A percentile compares a stretch with the other conserved stretches of the same genome.
Conservation (phyloP, 2,329 filamentous ascomycete species). For the Penicillium frequentans region DNA sequence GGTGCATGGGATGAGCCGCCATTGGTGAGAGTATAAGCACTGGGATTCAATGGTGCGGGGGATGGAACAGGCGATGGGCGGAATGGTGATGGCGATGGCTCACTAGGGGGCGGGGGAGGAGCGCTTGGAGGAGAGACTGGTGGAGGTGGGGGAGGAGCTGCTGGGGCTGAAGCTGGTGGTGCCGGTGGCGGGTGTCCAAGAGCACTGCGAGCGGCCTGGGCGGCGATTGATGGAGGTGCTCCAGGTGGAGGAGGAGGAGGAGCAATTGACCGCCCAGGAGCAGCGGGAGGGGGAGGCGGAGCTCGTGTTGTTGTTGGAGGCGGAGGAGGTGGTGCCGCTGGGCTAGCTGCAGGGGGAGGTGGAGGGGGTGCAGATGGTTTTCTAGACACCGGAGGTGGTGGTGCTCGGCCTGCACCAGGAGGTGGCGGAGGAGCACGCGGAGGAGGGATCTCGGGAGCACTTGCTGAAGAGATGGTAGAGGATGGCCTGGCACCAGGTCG, state of each 20-base stretch:
- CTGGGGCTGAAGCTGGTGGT: slow-evolving; percentile 33
- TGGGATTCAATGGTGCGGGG: slow-evolving; percentile 70
- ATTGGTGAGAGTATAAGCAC: slow-evolving; percentile 72
- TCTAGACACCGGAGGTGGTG: slow-evolving; percentile 58
- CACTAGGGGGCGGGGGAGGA: slow-evolving; percentile 38
- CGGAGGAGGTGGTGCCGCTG: slow-evolving; percentile 45
- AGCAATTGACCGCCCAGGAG: slow-evolving; percentile 47
- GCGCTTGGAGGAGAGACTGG: slow-evolving; percentile 44
- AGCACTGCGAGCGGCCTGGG: slow-evolving; percentile 60
- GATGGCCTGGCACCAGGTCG: slow-evolving; percentile 56
- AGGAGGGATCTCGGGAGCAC: slow-evolving; percentile 45
- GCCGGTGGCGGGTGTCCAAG: slow-evolving; percentile 49
- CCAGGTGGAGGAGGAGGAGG: slow-evolving; percentile 16
- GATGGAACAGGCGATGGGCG: slow-evolving; percentile 46
- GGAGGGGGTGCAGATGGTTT: slow-evolving; percentile 57
- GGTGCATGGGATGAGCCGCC: slow-evolving; percentile 44
- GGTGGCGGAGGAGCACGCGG: slow-evolving; percentile 66
- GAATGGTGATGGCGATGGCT: slow-evolving; percentile 37
- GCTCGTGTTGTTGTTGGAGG: slow-evolving; percentile 41
- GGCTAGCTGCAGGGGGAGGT: slow-evolving; percentile 44
- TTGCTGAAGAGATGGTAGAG: slow-evolving; percentile 60
- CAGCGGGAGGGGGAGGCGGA: slow-evolving; percentile 40
- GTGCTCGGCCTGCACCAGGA: slow-evolving; percentile 45
- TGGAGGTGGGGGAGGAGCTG: slow-evolving; percentile 50
- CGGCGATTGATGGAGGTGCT: slow-evolving; percentile 49